Base-by-base conservation (phyloP, 371 early-diverging fungal genomes). In the Chytridium lagenaria region DNA sequence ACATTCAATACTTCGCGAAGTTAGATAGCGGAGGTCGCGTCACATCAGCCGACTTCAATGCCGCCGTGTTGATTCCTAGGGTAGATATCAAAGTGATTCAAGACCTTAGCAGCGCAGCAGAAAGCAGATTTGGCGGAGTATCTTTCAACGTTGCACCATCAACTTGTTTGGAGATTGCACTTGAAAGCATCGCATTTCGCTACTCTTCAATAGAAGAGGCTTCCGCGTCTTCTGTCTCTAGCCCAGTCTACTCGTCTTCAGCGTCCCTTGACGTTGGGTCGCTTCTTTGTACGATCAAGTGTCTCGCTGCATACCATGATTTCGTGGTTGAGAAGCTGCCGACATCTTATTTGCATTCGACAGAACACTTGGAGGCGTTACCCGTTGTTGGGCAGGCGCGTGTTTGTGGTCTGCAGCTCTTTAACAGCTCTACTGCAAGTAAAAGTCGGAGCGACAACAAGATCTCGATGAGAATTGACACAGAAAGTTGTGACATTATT, bases 241-340 rank as follows among this genome's bases (percentile, higher is more conserved):
- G 12, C 12, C 36, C 7, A 16, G 3, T 23, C 3, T 61, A 19
- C 10, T 10, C 7, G 57, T 16, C 57, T 7, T 55, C 57, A 55
- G 7, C 12, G 36, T 61, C 37, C 10, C 61, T 61, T 23, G 61
- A 61, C 19, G 31, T 61, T 37, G 19, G 36, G 34, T 61, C 61
- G 36, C 7, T 61, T 30, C 61, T 61, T 7, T 37, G 16, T 61
- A 3, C 30, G 5, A 34, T 37, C 31, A 61, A 12, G 23, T 61
- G 61, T 23, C n/a, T 61, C 23, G 61, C 31, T 2, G 61, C 34
- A 5, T 61, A 34, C 34, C 61, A 61, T 61, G 61, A 61, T 61
- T 22, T 37, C 19, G 36, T 33, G 7, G 36, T 61, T 23, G 61
- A 61, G 34, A 61, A 12, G 10, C 7, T 61, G 2, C 61, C 61